Evolutionary conservation across 2,329 filamentous ascomycete genomes (phyloP).

Genomic region (Apiospora sp.): DNA sequence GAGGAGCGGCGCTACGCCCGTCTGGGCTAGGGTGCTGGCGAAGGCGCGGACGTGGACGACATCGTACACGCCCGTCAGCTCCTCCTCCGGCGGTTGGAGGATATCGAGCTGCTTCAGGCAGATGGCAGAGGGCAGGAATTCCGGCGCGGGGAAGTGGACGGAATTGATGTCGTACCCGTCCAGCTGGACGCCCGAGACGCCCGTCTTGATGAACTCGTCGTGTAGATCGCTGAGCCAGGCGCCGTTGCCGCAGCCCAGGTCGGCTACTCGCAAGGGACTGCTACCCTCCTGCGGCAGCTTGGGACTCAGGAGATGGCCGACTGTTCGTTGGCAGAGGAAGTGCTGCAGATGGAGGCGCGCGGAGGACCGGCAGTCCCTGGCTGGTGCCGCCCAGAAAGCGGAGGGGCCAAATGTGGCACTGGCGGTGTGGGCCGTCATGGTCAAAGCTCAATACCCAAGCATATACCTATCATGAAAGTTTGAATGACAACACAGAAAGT

Average conservation of each 20-base stretch:
- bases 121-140: background rate
- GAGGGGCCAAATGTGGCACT: conserved; percentile 3
- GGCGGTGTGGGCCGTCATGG: background rate
- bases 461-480: too few species aligned
- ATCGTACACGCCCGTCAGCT: background rate
- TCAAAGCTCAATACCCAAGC: background rate
- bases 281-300: conserved; percentile 8
- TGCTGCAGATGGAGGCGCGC: conserved; percentile 40
- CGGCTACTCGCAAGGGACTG: conserved; percentile 28
- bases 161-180: background rate
- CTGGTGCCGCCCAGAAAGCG: conserved; percentile 33
- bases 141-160: background rate
- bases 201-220: conserved; percentile 29
- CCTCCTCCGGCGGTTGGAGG: background rate
- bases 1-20: background rate
- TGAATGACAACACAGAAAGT: too few species aligned
- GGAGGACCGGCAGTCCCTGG: conserved; percentile 35
- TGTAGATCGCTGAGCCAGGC: conserved; percentile 35
- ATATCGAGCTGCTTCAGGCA: background rate
- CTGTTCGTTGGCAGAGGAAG: conserved; percentile 36
- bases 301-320: conserved; percentile 32
- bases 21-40: background rate
- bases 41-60: background rate
- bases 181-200: background rate
- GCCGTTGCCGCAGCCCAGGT: conserved; percentile 39